A percentile compares a stretch with the other conserved stretches of the same genome.
Evolutionary conservation across 2,329 filamentous ascomycete species (phyloP).

Genomic region (Mariannaea elegans): DNA sequence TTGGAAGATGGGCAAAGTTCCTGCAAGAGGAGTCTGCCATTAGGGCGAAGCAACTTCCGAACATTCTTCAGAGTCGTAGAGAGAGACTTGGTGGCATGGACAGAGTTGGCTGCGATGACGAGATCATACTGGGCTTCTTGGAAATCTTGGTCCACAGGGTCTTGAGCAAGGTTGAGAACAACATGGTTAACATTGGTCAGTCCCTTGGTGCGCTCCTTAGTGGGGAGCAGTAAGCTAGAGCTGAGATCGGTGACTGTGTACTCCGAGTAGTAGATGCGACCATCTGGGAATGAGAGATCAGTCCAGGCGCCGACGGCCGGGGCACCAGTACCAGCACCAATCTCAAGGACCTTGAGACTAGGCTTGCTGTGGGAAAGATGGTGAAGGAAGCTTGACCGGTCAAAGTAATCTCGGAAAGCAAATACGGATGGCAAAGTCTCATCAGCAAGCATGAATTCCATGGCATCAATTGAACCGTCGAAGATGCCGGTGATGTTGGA

Average conservation of each 20-base stretch:
- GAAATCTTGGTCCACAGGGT: slow-evolving; percentile 45
- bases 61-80: slow-evolving; percentile 43
- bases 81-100: slow-evolving; percentile 48
- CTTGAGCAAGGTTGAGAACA: slow-evolving; percentile 35
- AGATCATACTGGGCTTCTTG: slow-evolving; percentile 45
- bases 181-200: slow-evolving; percentile 28
- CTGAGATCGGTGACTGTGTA: slow-evolving; percentile 47
- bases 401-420: slow-evolving; percentile 35
- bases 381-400: slow-evolving; percentile 30
- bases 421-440: slow-evolving; percentile 43
- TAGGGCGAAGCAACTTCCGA: slow-evolving; percentile 43
- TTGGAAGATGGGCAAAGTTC: slow-evolving; percentile 39
- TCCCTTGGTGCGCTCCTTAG: slow-evolving; percentile 39
- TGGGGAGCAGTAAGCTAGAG: slow-evolving; percentile 38
- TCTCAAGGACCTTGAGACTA: slow-evolving; percentile 49
- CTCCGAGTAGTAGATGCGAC: slow-evolving; percentile 30
- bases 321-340: slow-evolving; percentile 52
- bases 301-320: slow-evolving; percentile 46
- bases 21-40: slow-evolving; percentile 43
- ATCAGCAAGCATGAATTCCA: slow-evolving; percentile 44
- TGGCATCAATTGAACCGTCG: slow-evolving; percentile 34
- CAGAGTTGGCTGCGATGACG: slow-evolving; percentile 46
- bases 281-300: slow-evolving; percentile 20
- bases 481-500: slow-evolving; percentile 31
- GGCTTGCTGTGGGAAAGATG: slow-evolving; percentile 37